Evolutionary conservation across 2,329 filamentous ascomycete genomes (phyloP), one percentile per base, ranked within the genome.

Genomic region (Ceratocystis smalleyi): DNA sequence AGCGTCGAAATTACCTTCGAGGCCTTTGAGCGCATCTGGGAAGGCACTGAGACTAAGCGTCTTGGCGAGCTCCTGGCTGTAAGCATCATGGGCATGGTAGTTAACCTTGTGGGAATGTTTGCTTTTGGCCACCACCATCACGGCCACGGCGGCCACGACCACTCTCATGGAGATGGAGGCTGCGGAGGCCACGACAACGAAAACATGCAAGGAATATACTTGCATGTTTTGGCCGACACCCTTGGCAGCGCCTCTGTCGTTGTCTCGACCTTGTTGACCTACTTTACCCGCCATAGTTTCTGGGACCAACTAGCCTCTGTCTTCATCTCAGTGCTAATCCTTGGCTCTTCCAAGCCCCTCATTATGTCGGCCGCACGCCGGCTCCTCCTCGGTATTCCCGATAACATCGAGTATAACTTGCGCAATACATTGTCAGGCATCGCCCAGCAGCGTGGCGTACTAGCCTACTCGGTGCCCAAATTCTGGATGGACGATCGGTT

Each of bases 1-100:
- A 96, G 91, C 71, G 79, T 97, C 24, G 94, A 99, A 73, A 99
- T 99, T 71, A 87, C 95, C 69, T 92, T 95, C 70, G 94, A 99
- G 74, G 94, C 92, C 0, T 84, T 92, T 65, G 92, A 97, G 73
- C 81, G 94, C 66, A 80, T 99, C 15, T 82, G 88, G 70, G 89
- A 94, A 67, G 91, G 91, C 3, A 85, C 86, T 63, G 83, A 95
- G 73, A 88, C 95, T 61, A 87, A 91, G 69, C 82, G 92, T 60
- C 80, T 99, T 0, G 83, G 85, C 51, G 94, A 99, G 75, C 80
- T 99, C 30, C 84, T 99, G 61, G 79, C 94, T 6, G 92, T 99
- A 64, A 96, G 91, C 72, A 83, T 87, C 24, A 79, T 95, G 30
- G 94, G 94, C 3, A 79, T 99, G 65, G 73, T 89, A 1, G 92